Percentiles rank a stretch among this genome's conserved stretches.
Conservation (phyloP, 345 rosid genomes). For the Murraya koenigii region DNA sequence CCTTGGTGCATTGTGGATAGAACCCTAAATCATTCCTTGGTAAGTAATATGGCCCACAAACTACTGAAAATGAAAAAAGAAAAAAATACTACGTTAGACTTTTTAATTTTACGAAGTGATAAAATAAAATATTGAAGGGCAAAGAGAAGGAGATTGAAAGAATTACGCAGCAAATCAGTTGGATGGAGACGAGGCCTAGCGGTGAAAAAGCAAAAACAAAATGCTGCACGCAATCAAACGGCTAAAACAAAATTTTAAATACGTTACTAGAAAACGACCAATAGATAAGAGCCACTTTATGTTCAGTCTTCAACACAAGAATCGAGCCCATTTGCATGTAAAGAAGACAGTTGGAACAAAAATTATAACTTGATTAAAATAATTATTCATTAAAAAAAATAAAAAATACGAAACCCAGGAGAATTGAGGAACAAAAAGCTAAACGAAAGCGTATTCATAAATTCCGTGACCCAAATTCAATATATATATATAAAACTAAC, state of each 20-base stretch:
- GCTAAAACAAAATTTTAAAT: background rate
- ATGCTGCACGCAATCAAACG: slow-evolving; percentile 3
- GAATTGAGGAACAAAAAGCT: background rate
- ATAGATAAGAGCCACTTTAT: background rate
- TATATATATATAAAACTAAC: slow-evolving; percentile 19
- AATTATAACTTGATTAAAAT: background rate
- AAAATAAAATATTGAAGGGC: background rate
- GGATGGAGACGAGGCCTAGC: background rate
- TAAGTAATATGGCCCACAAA: slow-evolving; percentile 35
- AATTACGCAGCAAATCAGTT: background rate
- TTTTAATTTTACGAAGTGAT: background rate
- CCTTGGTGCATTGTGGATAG: slow-evolving; percentile 33
- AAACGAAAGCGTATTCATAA: slow-evolving; percentile 1
- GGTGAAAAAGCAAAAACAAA: background rate
- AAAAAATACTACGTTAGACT: background rate
- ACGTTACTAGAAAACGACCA: background rate
- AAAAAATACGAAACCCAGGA: slow-evolving; percentile 15
- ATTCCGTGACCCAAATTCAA: slow-evolving; percentile 8
- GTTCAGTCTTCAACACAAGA: slow-evolving; percentile 10
- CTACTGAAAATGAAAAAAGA: slow-evolving; percentile 22
- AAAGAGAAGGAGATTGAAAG: background rate
- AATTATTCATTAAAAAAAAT: background rate
- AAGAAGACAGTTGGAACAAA: slow-evolving; percentile 28
- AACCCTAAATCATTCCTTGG: slow-evolving; percentile 40
- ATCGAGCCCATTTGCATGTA: slow-evolving; percentile 39